Conservation (phyloP, 1,284 basidiomycete species). For the Melanopsichium pennsylvanicum region DNA sequence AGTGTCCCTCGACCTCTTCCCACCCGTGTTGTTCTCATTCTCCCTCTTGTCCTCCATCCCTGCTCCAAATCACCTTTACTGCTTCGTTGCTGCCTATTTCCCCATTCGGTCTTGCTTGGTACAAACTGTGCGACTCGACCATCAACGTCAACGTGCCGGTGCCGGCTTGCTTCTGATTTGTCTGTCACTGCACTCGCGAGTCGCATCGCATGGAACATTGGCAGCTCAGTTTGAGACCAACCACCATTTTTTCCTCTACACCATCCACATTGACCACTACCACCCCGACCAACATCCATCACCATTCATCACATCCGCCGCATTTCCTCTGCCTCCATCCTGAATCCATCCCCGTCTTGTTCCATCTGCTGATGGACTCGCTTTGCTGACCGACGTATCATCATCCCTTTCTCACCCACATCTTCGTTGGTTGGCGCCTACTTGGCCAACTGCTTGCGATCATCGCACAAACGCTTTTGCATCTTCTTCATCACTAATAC, state of each 20-base stretch:
- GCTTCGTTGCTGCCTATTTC: constrained; percentile 10
- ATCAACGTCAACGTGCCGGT: constrained; percentile 9
- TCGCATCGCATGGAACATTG: constrained; percentile 10
- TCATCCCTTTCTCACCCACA: background rate
- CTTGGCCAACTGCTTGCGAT: constrained; percentile 7
- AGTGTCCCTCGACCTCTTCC: background rate
- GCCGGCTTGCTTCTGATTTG: constrained; percentile 8
- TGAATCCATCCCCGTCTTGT: no score
- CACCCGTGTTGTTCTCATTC: constrained; percentile 18
- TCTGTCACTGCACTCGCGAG: constrained; percentile 1
- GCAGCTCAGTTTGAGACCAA: constrained; percentile 20
- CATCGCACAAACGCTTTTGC: constrained; percentile 8
- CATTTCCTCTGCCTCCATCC: background rate
- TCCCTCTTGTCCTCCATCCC: constrained; percentile 1
- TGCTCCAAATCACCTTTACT: constrained; percentile 1
- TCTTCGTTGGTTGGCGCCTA: background rate
- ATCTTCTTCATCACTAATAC: background rate
- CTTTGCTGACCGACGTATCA: constrained; percentile 11
- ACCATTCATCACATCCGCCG: background rate
- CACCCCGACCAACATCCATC: background rate
- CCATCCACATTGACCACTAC: background rate
- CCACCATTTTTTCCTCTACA: background rate
- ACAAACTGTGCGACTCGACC: no score
- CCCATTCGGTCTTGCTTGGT: constrained; percentile 4
- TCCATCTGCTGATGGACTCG: no score